These are phyloP conservation scores for Cordyceps tenuipes DNA, from an alignment of 2,329 filamentous ascomycete species.

Conservation along the genomic window DNA sequence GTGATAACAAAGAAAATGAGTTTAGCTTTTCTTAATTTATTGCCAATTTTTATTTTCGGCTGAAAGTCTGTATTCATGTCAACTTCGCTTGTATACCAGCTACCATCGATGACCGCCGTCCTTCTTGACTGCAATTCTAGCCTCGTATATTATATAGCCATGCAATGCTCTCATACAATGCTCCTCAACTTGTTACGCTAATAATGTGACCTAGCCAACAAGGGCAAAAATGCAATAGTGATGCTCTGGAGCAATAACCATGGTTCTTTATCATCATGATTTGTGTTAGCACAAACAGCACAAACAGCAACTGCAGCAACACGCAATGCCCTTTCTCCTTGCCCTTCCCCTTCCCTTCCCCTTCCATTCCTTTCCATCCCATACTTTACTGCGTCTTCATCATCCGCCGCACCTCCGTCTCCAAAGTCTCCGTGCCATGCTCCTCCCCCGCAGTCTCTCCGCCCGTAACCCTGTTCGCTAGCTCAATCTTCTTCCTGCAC, in stretches of 20 bases:
- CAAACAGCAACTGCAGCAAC: not conserved
- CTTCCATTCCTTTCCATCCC: no score
- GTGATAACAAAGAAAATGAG: no score
- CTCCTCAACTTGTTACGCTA: not conserved
- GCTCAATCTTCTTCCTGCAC: conserved; percentile 84
- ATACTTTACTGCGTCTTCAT: conserved; percentile 23
- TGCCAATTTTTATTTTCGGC: no score
- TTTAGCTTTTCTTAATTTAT: no score
- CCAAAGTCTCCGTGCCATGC: conserved; percentile 23
- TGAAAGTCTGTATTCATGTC: no score
- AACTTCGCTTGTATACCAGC: no score
- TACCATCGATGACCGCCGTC: no score
- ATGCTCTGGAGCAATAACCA: not conserved
- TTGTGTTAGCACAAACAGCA: not conserved
- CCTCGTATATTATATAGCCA: no score
- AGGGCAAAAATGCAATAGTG: not conserved
- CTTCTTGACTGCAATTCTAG: no score
- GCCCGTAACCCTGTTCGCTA: conserved; percentile 58
- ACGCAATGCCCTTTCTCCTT: not conserved
- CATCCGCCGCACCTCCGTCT: conserved; percentile 23
- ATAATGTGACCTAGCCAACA: not conserved
- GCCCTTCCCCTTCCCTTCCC: not conserved
- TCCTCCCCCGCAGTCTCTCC: conserved; percentile 25
- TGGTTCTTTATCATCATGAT: not conserved
- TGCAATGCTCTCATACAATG: no score